Evolutionary conservation across 257 asterid species (phyloP).

Genomic region (Paulownia fortunei): DNA sequence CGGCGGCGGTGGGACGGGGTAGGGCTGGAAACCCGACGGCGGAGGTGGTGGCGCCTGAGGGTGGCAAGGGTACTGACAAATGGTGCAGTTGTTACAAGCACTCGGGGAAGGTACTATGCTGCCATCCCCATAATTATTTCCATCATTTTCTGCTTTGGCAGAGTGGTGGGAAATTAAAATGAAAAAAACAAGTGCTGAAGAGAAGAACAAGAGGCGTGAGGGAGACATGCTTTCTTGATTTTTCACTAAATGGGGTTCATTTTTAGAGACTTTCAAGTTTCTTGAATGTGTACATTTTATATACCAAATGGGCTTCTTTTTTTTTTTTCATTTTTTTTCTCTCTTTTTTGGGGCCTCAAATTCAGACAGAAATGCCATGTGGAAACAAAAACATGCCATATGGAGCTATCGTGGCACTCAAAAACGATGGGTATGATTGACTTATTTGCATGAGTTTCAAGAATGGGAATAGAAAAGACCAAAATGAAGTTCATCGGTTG

Average conservation of each 20-base stretch:
- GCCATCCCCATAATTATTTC: conserved; percentile 32
- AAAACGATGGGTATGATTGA: neutral
- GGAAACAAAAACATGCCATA: conserved; percentile 20
- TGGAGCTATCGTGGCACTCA: conserved; percentile 39
- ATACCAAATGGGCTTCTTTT: neutral
- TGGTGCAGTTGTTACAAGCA: conserved; percentile 45
- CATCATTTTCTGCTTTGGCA: conserved; percentile 31
- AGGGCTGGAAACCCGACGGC: conserved; percentile 16
- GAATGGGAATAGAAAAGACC: neutral
- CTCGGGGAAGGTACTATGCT: conserved; percentile 21
- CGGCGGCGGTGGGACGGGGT: conserved; percentile 34
- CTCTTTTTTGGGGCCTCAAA: neutral
- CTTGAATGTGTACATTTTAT: neutral
- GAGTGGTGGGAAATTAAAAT: conserved; percentile 5
- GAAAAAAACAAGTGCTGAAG: conserved; percentile 6
- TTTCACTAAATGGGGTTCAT: neutral
- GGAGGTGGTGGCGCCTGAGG: conserved; percentile 39
- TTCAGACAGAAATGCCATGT: conserved; percentile 36
- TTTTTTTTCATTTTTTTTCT: neutral
- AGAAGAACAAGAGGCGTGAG: conserved; percentile 12
- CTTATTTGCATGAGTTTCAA: conserved; percentile 26
- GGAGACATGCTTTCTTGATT: neutral
- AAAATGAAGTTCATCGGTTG: neutral
- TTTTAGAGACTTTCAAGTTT: neutral
- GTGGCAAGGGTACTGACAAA: conserved; percentile 44